Base-by-base conservation (phyloP, 306 rosid genomes). In the Canavalia gladiata region DNA sequence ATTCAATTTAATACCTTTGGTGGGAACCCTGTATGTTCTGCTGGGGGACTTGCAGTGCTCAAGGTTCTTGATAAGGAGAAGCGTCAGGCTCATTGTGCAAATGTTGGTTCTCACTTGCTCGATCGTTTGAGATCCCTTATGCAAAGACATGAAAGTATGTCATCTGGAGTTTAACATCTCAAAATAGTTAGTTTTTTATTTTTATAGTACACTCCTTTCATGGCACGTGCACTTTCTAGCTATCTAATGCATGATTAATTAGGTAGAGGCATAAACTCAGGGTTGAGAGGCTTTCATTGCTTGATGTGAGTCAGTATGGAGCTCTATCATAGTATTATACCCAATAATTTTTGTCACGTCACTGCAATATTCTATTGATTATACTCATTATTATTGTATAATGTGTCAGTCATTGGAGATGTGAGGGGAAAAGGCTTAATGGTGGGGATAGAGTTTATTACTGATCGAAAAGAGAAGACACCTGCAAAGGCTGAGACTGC, bases 21-120 rank as follows among this genome's bases (percentile, higher is more conserved):
- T 39, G 98, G 98, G 74, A 92, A 95, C 84, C 97, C 97, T 74
- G 98, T 91, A 37, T 95, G 97, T 72, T 93, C 98, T 60, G 95
- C 96, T 1, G 99, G 99, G 8, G 98, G 97, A 29, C 95, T 84
- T 49, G 99, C 97, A 45, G 97, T 95, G 31, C 96, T 95, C 29
- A 88, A 60, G 62, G 99, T 93, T 71, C 70, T 95, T 52, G 99
- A 95, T 74, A 83, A 91, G 72, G 98, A 95, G 94, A 89, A 90
- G 88, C 96, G 97, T 25, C 98, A 89, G 71, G 88, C 84, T 83
- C 97, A 93, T 86, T 95, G 93, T 12, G 82, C 88, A 43, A 84
- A 87, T 72, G 90, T 95, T 66, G 98, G 98, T 76, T 88, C 98
- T 50, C 95, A 95, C 69, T 50, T 95, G 87, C 87, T 91, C 5